Percentiles rank a stretch among this genome's conserved stretches.
These are phyloP conservation scores for Pythium coloratum DNA, from an alignment of 352 stramenopile species.

Conservation along the genomic window DNA sequence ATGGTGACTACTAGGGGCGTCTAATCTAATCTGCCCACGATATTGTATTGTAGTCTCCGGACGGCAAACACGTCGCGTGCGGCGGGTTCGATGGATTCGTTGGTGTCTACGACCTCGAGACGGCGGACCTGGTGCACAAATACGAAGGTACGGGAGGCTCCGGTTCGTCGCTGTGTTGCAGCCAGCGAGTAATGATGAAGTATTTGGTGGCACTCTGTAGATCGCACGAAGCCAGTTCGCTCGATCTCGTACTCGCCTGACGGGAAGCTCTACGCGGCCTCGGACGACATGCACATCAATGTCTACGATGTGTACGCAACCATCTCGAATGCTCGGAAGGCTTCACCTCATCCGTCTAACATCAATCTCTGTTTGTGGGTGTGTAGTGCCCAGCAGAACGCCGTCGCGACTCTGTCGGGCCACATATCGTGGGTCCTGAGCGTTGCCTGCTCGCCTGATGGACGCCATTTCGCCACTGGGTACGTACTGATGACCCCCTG, in stretches of 20 bases:
- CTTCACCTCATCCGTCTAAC: background rate
- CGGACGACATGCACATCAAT: slow-evolving; percentile 92
- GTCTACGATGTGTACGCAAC: slow-evolving; percentile 89
- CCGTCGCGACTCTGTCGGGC: slow-evolving; percentile 81
- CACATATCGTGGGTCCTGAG: slow-evolving; percentile 90
- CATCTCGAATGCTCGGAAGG: background rate
- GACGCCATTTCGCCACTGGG: slow-evolving; percentile 85
- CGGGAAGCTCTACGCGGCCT: slow-evolving; percentile 86
- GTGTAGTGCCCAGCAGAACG: slow-evolving; percentile 65
- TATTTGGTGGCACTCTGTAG: slow-evolving; percentile 23
- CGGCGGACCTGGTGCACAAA: slow-evolving; percentile 75
- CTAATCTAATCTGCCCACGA: background rate
- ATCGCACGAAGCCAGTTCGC: slow-evolving; percentile 86
- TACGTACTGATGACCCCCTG: slow-evolving; percentile 26
- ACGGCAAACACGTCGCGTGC: slow-evolving; percentile 83
- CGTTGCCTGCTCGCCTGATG: slow-evolving; percentile 81
- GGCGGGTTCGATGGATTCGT: slow-evolving; percentile 83
- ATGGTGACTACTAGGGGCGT: background rate
- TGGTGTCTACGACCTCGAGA: slow-evolving; percentile 85
- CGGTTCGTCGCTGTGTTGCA: background rate
- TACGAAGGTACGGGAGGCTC: slow-evolving; percentile 59
- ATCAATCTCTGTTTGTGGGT: background rate
- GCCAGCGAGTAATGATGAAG: background rate
- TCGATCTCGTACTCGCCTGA: slow-evolving; percentile 84
- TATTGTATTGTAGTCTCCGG: slow-evolving; percentile 47